A percentile compares a stretch with the other conserved stretches of the same genome.
Evolutionary conservation across 2,329 filamentous ascomycete species (phyloP).

Genomic region (Claviceps sp.): DNA sequence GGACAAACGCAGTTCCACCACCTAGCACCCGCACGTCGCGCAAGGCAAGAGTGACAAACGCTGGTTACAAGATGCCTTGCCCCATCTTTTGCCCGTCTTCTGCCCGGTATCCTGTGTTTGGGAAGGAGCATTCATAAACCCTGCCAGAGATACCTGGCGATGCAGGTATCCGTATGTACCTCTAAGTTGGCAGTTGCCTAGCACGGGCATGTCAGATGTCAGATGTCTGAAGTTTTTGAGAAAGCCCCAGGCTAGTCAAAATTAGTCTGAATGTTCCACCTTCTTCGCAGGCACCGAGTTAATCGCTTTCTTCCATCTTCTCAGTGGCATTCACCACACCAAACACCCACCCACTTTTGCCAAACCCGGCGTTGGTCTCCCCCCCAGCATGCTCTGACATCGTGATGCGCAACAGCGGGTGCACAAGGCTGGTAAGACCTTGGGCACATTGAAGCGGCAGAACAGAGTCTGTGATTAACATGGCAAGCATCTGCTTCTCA

Average conservation of each 20-base stretch:
- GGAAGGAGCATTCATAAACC: background rate
- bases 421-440: background rate
- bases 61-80: background rate
- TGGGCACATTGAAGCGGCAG: background rate
- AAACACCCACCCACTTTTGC: background rate
- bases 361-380: background rate
- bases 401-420: background rate
- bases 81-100: background rate
- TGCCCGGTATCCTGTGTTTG: background rate
- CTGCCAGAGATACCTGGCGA: background rate
- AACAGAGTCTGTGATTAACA: no score
- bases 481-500: background rate
- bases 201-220: background rate
- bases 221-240: background rate
- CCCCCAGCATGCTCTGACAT: conserved; percentile 1
- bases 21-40: background rate
- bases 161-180: no score
- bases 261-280: background rate
- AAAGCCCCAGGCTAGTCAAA: background rate
- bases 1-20: background rate
- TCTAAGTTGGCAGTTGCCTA: no score
- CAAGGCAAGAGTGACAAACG: background rate
- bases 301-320: background rate
- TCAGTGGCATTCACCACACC: background rate
- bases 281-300: background rate